Percentiles rank a stretch among this genome's conserved stretches.
These are phyloP conservation scores for Tetrahymena elliotti DNA, from an alignment of 73 alveolate genomes.

Conservation along the genomic window DNA sequence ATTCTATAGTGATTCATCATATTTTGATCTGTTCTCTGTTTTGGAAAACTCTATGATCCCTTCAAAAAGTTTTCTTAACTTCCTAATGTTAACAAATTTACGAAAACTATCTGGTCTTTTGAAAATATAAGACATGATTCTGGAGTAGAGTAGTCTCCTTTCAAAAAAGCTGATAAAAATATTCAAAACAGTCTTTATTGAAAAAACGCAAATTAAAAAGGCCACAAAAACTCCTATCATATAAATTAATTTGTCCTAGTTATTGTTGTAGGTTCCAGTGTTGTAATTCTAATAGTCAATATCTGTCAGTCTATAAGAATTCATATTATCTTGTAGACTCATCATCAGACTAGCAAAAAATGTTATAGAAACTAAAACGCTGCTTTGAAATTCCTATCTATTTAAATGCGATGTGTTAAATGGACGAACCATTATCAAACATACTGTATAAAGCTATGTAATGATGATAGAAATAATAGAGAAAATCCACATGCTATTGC, in stretches of 20 bases:
- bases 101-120: neutral
- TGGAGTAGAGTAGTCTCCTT: neutral
- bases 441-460: neutral
- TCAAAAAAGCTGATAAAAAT: neutral
- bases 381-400: neutral
- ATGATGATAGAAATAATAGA: neutral
- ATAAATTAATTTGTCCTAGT: neutral
- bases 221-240: neutral
- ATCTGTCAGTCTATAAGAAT: neutral
- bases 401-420: neutral
- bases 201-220: neutral
- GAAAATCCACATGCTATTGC: neutral
- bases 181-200: neutral
- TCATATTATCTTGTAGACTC: neutral
- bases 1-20: neutral
- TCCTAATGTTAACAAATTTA: neutral
- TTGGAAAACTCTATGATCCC: neutral
- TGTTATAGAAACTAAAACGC: neutral
- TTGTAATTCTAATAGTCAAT: neutral
- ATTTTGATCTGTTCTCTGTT: neutral
- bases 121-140: neutral
- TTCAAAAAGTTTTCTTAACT: neutral
- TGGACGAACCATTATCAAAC: neutral
- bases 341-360: neutral
- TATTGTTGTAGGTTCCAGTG: neutral